Conservation (phyloP, 306 rosid genomes). For the Cicer judaicum region DNA sequence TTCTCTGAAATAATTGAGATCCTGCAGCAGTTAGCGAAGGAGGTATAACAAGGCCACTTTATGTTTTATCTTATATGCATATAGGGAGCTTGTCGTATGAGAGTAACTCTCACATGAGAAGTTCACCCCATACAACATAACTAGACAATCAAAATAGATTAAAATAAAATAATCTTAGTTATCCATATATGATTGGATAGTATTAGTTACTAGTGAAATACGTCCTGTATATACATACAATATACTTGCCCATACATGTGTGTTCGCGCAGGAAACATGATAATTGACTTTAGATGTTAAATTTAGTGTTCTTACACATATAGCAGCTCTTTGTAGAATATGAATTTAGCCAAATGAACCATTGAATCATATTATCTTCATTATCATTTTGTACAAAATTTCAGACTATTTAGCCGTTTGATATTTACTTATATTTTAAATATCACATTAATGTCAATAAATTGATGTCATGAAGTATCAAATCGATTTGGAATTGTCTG, state of each 20-base stretch:
- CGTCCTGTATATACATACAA: background rate
- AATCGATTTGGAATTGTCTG: background rate
- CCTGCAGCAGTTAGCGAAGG: slow-evolving; percentile 67
- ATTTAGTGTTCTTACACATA: background rate
- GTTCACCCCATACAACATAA: background rate
- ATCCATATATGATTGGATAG: background rate
- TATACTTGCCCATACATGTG: background rate
- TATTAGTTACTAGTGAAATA: background rate
- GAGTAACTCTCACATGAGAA: background rate
- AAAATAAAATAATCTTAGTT: background rate
- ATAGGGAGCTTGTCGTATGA: background rate
- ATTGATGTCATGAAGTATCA: background rate
- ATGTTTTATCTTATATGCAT: background rate
- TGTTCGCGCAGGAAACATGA: background rate
- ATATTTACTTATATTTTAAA: background rate
- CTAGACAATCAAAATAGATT: background rate
- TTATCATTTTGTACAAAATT: background rate
- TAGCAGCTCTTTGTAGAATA: background rate
- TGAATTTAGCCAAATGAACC: background rate
- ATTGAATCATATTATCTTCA: background rate
- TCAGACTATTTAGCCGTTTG: background rate
- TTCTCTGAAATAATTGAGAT: slow-evolving; percentile 80
- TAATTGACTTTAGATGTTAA: background rate
- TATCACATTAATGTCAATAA: background rate
- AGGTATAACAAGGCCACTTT: slow-evolving; percentile 54